phyloP scores from a whole-genome alignment of 345 rosid genomes.

The Populus ilicifolia region DNA sequence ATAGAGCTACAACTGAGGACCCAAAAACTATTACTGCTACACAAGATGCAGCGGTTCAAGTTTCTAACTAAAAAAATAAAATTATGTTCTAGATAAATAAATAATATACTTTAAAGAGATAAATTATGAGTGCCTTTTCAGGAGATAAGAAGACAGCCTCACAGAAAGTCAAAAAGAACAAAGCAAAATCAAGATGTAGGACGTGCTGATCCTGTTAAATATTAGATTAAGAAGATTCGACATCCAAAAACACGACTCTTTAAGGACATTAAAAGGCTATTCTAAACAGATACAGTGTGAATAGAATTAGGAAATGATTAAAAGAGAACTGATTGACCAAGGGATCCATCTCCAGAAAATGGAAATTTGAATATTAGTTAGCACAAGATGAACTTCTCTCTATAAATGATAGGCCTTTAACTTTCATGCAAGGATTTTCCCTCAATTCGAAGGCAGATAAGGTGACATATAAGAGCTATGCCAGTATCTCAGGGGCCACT shows the following conservation, averaged over 20 bases:
- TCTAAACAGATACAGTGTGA: background rate
- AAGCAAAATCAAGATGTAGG: background rate
- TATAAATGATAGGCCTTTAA: background rate
- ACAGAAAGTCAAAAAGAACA: background rate
- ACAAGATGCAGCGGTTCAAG: background rate
- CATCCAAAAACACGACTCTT: background rate
- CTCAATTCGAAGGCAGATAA: background rate
- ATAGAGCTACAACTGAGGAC: background rate
- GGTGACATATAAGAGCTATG: background rate
- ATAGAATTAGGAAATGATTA: background rate
- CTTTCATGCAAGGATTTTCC: background rate
- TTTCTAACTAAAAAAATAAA: background rate
- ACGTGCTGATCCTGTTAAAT: background rate
- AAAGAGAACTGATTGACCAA: background rate
- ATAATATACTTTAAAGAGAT: background rate
- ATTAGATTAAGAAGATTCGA: background rate
- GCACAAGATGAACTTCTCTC: background rate
- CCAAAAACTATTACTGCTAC: too few species aligned
- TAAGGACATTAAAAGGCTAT: background rate
- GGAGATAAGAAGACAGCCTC: background rate
- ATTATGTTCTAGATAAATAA: background rate
- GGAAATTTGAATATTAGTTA: background rate
- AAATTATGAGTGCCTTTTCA: background rate
- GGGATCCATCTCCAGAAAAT: background rate
- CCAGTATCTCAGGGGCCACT: background rate